phyloP scores from a whole-genome alignment of 73 alveolate species.

The Paramecium tetraurelia region DNA sequence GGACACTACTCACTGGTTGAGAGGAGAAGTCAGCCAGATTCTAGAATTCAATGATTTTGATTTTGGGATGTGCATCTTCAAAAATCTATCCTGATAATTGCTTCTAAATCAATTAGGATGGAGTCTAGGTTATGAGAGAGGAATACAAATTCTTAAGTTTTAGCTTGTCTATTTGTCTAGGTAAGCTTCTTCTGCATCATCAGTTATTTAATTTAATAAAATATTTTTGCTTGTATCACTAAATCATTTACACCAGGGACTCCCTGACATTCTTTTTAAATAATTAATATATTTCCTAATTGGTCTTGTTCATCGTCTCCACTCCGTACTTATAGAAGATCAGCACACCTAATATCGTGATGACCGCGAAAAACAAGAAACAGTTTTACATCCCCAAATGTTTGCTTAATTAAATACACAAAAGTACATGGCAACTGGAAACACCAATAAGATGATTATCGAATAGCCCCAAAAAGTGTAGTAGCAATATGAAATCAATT shows the following conservation, averaged over 20 bases:
- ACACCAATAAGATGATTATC: not conserved
- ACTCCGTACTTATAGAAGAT: not conserved
- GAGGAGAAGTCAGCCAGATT: slow-evolving; percentile 93
- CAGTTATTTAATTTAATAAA: slow-evolving; percentile 36
- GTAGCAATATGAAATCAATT: not conserved
- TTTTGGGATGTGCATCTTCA: slow-evolving; percentile 83
- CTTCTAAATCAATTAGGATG: slow-evolving; percentile 78
- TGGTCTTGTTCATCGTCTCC: not conserved
- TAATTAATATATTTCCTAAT: not conserved
- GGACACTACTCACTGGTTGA: slow-evolving; percentile 95
- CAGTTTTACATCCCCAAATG: not conserved
- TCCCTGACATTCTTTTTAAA: not conserved
- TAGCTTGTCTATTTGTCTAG: not conserved
- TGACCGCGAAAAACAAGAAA: not conserved
- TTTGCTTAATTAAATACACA: not conserved
- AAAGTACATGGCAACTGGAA: not conserved
- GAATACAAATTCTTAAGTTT: not conserved
- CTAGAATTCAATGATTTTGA: slow-evolving; percentile 92
- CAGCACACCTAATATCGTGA: not conserved
- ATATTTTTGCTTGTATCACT: not conserved
- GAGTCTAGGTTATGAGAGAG: slow-evolving; percentile 47
- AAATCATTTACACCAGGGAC: not conserved
- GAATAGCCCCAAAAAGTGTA: slow-evolving; percentile 38
- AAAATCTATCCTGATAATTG: slow-evolving; percentile 85
- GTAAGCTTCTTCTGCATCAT: slow-evolving; percentile 27